Evolutionary conservation across 768 basidiomycete genomes (phyloP), one percentile per base, ranked within the genome.

Genomic region (Kwoniella sp.): DNA sequence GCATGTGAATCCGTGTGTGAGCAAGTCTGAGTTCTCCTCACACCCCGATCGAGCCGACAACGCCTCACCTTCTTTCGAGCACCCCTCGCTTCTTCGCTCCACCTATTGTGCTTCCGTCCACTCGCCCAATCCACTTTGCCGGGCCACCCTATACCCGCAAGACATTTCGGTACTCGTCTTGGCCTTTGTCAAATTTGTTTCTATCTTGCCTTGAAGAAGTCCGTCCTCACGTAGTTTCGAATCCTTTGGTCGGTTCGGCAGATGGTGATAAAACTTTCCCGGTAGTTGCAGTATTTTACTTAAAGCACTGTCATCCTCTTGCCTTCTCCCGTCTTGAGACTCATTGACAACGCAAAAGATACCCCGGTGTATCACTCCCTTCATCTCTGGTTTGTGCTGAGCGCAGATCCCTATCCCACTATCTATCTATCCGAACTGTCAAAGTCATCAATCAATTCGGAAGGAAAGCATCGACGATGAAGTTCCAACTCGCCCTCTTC

Each of bases 381-480:
- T 17, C 20, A 11, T 8, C 20, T 45, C 41, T 20, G 3, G 20
- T 45, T 45, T 45, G 41, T 45, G 41, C 41, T 45, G 41, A 9
- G 41, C 41, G 20, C 41, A 45, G 20, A 8, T 17, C 17, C 41
- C 9, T 45, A 3, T 45, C 8, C 41, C 15, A 9, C 3, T 20
- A 3, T 45, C 41, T n/a, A n/a, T n/a, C n/a, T n/a, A n/a, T n/a
- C n/a, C n/a, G n/a, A n/a, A n/a, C n/a, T n/a, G n/a, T n/a, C n/a
- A n/a, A n/a, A n/a, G n/a, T n/a, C n/a, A n/a, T n/a, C n/a, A n/a
- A n/a, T n/a, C n/a, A n/a, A n/a, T n/a, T n/a, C n/a, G n/a, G n/a
- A n/a, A n/a, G n/a, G n/a, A n/a, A n/a, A n/a, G n/a, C 2, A 26
- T 58, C 22, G 8, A 58, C n/a, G 23, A 61, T 61, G 59, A 61